phyloP scores from a whole-genome alignment of 768 basidiomycete species.

The Pholiota conissans region DNA sequence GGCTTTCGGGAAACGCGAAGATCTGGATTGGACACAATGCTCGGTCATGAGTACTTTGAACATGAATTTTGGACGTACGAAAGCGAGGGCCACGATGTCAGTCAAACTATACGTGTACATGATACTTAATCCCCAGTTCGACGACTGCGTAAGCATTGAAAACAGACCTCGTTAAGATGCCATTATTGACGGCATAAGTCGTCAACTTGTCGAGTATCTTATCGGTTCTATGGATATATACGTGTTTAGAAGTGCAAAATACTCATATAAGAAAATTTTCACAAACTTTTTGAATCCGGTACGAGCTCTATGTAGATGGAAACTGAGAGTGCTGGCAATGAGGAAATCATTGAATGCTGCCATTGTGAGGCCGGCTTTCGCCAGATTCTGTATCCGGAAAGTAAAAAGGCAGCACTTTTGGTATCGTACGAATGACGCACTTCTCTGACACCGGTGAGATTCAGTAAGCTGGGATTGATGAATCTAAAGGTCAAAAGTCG shows the following conservation, averaged over 20 bases:
- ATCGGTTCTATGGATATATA: conserved; percentile 5
- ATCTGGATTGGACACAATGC: not conserved
- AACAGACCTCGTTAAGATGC: conserved; percentile 11
- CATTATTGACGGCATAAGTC: conserved; percentile 13
- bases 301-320: conserved; percentile 10
- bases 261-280: not conserved
- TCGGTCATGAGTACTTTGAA: not conserved
- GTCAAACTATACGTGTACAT: conserved; percentile 4
- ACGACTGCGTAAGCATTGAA: not conserved
- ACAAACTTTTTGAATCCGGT: conserved; percentile 12
- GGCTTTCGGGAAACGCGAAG: conserved; percentile 8
- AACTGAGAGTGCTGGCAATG: conserved; percentile 12
- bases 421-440: no score
- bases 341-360: conserved; percentile 10
- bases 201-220: conserved; percentile 12
- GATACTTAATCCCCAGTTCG: no score
- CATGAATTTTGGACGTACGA: not conserved
- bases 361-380: conserved; percentile 6
- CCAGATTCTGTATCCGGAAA: conserved; percentile 8
- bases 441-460: not conserved
- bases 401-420: no score
- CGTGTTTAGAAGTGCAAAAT: not conserved
- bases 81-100: conserved; percentile 9
- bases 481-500: no score
- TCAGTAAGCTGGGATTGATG: no score